Base-by-base conservation (phyloP, 2,329 filamentous ascomycete genomes). In the Stachybotrys elegans region DNA sequence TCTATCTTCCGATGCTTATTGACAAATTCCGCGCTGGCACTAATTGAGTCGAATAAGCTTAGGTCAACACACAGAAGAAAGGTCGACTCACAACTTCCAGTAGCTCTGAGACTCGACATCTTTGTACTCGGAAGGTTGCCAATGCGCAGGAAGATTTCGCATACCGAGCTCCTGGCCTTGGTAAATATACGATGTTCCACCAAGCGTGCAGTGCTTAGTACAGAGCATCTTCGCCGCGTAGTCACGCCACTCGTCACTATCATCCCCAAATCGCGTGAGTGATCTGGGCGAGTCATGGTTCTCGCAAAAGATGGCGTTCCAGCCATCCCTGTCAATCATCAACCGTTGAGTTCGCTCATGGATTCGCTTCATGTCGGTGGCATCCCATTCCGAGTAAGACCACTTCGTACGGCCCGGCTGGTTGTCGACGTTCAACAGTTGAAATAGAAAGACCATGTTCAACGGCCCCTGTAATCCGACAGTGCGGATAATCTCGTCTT, bases 111-210 rank as follows among this genome's bases (percentile, higher is more conserved):
- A 29, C 25, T 29, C 25, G n/a, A 29, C 25, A 29, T 29, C 25
- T n/a, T n/a, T n/a, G n/a, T n/a, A n/a, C n/a, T n/a, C n/a, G n/a
- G n/a, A n/a, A n/a, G n/a, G n/a, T n/a, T n/a, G n/a, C n/a, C n/a
- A n/a, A n/a, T n/a, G n/a, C n/a, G n/a, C n/a, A n/a, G n/a, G n/a
- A n/a, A n/a, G n/a, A n/a, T n/a, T n/a, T n/a, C n/a, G n/a, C n/a
- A n/a, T n/a, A n/a, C 81, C 83, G 7, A 86, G 70, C 51, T 86
- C 83, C 54, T 86, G 80, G 9, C 82, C 82, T 54, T 86, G 81
- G 55, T 84, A 85, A 1, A 86, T 65, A 56, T 81, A 86, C 1
- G 82, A 70, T 0, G 82, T 84, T 5, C 82, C 82, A 6, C 72
- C 61, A 63, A 79, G 62, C 3, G 68, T 71, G 0, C 64, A 57